Conservation (phyloP, 2,329 filamentous ascomycete genomes). For the Cercospora zeae-maydis region DNA sequence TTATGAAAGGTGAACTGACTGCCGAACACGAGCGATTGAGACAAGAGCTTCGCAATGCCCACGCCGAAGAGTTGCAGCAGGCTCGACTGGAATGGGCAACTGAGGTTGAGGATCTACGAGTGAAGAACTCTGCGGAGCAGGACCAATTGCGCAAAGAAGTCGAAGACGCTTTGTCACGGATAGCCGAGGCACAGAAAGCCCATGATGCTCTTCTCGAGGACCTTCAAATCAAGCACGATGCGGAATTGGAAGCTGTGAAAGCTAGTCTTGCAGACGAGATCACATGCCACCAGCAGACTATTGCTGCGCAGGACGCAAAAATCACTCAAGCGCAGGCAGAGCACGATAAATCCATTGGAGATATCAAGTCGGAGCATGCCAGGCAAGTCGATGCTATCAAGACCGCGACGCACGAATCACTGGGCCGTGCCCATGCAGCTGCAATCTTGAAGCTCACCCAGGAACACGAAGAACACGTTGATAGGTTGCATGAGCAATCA, state of each 20-base stretch:
- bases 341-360: background rate
- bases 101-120: constrained; percentile 13
- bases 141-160: constrained; percentile 8
- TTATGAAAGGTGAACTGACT: background rate
- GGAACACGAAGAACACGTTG: constrained; percentile 7
- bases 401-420: background rate
- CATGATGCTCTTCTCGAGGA: constrained; percentile 12
- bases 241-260: constrained; percentile 6
- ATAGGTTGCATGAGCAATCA: constrained; percentile 9
- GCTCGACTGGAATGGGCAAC: constrained; percentile 12
- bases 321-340: constrained; percentile 11
- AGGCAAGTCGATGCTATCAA: constrained; percentile 1
- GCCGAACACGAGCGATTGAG: constrained; percentile 5
- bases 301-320: constrained; percentile 8
- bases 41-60: constrained; percentile 1
- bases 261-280: constrained; percentile 15
- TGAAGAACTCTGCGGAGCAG: constrained; percentile 2
- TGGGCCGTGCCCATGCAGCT: constrained; percentile 3
- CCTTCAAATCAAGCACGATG: constrained; percentile 8
- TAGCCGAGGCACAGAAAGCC: constrained; percentile 4
- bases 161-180: constrained; percentile 10
- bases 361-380: constrained; percentile 6
- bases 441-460: background rate
- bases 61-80: constrained; percentile 14
- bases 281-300: background rate